Conservation (phyloP, 805 yeast species). For the Yamadazyma endophytica region DNA sequence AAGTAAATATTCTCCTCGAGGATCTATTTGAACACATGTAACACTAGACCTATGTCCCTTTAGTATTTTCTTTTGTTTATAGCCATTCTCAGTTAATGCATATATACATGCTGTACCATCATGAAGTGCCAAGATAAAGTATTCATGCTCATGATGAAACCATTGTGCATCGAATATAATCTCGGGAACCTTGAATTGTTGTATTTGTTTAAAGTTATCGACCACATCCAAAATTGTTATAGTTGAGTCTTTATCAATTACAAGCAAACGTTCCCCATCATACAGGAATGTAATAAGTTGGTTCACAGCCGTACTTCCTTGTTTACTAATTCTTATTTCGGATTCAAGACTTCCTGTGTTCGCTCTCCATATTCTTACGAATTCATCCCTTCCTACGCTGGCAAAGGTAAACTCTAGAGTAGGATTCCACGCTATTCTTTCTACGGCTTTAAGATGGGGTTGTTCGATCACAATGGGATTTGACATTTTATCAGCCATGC, state of each 20-base stretch:
- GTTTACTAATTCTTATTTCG: constrained; percentile 23
- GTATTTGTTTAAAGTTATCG: constrained; percentile 24
- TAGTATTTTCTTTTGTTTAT: constrained; percentile 8
- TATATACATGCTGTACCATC: constrained; percentile 40
- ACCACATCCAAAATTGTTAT: constrained; percentile 31
- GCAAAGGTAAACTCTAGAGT: constrained; percentile 41
- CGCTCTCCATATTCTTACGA: constrained; percentile 45
- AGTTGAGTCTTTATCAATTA: constrained; percentile 36
- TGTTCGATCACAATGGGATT: constrained; percentile 39
- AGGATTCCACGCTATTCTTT: constrained; percentile 48
- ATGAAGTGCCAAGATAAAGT: constrained; percentile 37
- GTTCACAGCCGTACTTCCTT: constrained; percentile 4
- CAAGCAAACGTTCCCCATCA: constrained; percentile 45
- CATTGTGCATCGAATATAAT: constrained; percentile 40
- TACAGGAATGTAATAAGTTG: constrained; percentile 35
- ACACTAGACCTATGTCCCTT: constrained; percentile 48
- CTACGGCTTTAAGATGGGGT: constrained; percentile 38
- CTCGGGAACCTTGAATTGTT: constrained; percentile 18
- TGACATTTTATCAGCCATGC: constrained; percentile 18
- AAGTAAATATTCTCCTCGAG: constrained; percentile 46
- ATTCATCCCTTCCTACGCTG: constrained; percentile 45
- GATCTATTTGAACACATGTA: constrained; percentile 46
- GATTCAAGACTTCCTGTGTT: constrained; percentile 27
- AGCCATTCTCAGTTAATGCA: constrained; percentile 10
- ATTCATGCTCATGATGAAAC: constrained; percentile 39